Conservation (phyloP, 2,329 filamentous ascomycete species). For the Achaetomium macrosporum region DNA sequence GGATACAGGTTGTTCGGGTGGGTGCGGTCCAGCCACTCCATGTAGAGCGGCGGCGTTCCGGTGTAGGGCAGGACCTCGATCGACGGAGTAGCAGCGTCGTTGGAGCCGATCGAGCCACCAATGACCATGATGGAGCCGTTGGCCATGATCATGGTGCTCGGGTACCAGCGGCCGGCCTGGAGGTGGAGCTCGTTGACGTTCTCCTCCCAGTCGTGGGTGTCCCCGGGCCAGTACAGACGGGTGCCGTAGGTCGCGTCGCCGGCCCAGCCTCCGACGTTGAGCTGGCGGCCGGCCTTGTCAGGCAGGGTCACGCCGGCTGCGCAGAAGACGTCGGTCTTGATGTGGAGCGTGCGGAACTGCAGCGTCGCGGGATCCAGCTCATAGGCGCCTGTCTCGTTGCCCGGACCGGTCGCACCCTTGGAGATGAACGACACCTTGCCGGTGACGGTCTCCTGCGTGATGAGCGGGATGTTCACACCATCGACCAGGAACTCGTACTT, state of each 20-base stretch:
- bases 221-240: constrained; percentile 52
- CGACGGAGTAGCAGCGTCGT: constrained; percentile 44
- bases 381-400: constrained; percentile 52
- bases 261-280: constrained; percentile 55
- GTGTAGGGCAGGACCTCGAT: constrained; percentile 49
- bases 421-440: constrained; percentile 52
- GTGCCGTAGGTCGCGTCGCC: constrained; percentile 48
- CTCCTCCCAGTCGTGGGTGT: constrained; percentile 51
- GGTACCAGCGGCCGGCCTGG: constrained; percentile 50
- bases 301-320: constrained; percentile 52
- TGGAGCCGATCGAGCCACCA: constrained; percentile 48
- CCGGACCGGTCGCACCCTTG: constrained; percentile 48
- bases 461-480: constrained; percentile 49
- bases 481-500: constrained; percentile 48
- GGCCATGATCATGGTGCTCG: constrained; percentile 46
- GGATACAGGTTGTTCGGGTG: constrained; percentile 57
- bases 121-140: constrained; percentile 53
- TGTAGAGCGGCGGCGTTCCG: constrained; percentile 37
- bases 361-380: constrained; percentile 46
- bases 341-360: constrained; percentile 48
- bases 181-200: constrained; percentile 42
- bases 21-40: constrained; percentile 49
- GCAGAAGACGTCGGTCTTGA: constrained; percentile 55
- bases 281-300: constrained; percentile 51
- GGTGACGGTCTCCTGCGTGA: constrained; percentile 45